Base-by-base conservation (phyloP, 1,139 yeast genomes). In the Fermentozyma sake region DNA sequence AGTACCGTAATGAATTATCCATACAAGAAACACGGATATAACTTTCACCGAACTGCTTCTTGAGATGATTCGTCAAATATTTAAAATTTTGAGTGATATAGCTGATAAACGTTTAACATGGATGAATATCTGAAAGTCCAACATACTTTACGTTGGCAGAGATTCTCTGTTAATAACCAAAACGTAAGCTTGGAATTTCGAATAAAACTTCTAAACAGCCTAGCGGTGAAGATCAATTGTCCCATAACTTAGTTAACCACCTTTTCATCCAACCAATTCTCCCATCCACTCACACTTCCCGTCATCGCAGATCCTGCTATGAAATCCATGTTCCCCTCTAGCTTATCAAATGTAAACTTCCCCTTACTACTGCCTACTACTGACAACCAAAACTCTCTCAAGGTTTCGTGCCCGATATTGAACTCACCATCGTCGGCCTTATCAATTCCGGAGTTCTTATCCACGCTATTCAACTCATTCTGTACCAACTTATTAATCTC, bases 271-370 rank as follows among this genome's bases (percentile, higher is more conserved):
- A 86, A 61, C 95, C 95, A 87, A 40, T 77, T 68, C 39, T 73
- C 75, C 87, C 94, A 82, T 15, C 58, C 55, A 11, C 63, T 72
- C 18, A 70, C 61, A 26, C 78, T 70, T 12, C 61, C 60, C 42
- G 70, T 72, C 45, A 65, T 57, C 2, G 82, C 83, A 39, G 87
- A 79, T 2, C 96, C 96, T 12, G 73, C 74, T 5, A 74, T 42
- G 27, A 84, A 76, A 33, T 76, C 84, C 46, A 85, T 71, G 44
- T 77, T 77, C 2, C 89, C 87, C 44, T 85, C 94, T 31, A 86
- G 58, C 35, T 71, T 68, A 27, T 72, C 79, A 48, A 84, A 83
- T 22, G 58, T 52, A 53, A 84, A 83, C 18, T 35, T 31, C n/a
- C 21, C 12, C 17, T 39, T 40, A 4, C 49, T 54, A 6, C 42